phyloP scores from a whole-genome alignment of 2,329 filamentous ascomycete genomes.

The Penicillium hesseltinei region DNA sequence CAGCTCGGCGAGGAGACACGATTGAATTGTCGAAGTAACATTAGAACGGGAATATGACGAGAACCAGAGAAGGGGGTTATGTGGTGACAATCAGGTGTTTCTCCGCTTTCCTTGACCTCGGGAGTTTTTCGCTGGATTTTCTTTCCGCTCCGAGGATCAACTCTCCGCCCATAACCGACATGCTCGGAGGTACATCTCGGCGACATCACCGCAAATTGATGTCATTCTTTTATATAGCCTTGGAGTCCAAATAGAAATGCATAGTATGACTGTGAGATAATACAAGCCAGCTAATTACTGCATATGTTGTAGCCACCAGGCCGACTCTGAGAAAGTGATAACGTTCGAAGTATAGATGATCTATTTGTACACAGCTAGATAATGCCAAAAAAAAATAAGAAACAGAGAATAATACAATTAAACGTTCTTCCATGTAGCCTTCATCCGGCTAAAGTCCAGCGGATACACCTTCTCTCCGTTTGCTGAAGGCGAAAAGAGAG shows the following conservation, averaged over 20 bases:
- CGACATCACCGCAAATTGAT: background rate
- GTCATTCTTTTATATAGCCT: background rate
- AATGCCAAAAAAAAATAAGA: background rate
- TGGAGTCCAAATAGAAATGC: too few species aligned
- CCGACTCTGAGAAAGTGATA: background rate
- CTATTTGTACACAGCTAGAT: slow-evolving; percentile 14
- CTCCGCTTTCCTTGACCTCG: slow-evolving; percentile 30
- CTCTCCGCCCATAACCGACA: slow-evolving; percentile 21
- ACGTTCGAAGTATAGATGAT: slow-evolving; percentile 4
- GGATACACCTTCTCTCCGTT: slow-evolving; percentile 3
- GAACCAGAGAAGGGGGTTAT: slow-evolving; percentile 16
- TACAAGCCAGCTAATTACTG: background rate
- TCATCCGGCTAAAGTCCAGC: background rate
- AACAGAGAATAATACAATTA: background rate
- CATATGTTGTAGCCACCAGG: background rate
- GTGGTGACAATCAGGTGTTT: slow-evolving; percentile 28
- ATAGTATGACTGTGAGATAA: background rate
- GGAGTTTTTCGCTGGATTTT: slow-evolving; percentile 30
- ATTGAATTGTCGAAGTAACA: slow-evolving; percentile 45
- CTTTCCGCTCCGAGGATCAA: slow-evolving; percentile 25
- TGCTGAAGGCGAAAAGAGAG: slow-evolving; percentile 4
- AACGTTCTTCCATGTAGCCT: background rate
- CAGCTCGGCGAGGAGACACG: slow-evolving; percentile 45
- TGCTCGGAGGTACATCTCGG: background rate
- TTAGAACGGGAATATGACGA: slow-evolving; percentile 32